These are phyloP conservation scores for Mycena vitilis DNA, from an alignment of 768 basidiomycete genomes.

Conservation along the genomic window DNA sequence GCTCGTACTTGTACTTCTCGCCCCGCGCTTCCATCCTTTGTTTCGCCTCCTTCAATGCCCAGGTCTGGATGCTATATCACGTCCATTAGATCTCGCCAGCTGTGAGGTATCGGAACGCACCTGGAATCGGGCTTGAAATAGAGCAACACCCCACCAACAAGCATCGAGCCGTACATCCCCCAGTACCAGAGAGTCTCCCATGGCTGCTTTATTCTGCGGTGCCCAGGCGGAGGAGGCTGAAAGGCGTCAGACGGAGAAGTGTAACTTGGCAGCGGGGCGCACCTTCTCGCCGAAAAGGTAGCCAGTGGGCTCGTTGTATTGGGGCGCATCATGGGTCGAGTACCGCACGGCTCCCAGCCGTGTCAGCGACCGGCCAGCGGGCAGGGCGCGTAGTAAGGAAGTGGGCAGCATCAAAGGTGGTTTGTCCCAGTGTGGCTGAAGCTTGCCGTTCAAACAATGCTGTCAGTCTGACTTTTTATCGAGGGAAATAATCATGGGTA, in stretches of 20 bases:
- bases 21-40: slow-evolving; percentile 92
- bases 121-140: slow-evolving; percentile 96
- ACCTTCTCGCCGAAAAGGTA: slow-evolving; percentile 93
- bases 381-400: slow-evolving; percentile 60
- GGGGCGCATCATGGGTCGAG: slow-evolving; percentile 82
- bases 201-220: slow-evolving; percentile 87
- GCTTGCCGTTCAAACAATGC: background rate
- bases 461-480: too few relatives aligned
- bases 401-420: slow-evolving; percentile 55
- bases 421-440: slow-evolving; percentile 11
- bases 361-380: slow-evolving; percentile 47
- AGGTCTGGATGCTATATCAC: slow-evolving; percentile 81
- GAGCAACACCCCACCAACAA: slow-evolving; percentile 76
- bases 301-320: slow-evolving; percentile 91
- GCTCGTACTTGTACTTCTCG: slow-evolving; percentile 87
- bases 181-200: slow-evolving; percentile 94
- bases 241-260: slow-evolving; percentile 8
- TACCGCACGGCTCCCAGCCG: slow-evolving; percentile 58
- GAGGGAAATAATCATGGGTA: too few relatives aligned
- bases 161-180: slow-evolving; percentile 93
- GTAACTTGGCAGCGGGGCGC: slow-evolving; percentile 31
- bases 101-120: slow-evolving; percentile 54
- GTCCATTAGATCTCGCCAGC: background rate
- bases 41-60: slow-evolving; percentile 93
- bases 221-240: slow-evolving; percentile 81